Conservation (phyloP, 1,284 basidiomycete genomes). For the Vanrija sp. region DNA sequence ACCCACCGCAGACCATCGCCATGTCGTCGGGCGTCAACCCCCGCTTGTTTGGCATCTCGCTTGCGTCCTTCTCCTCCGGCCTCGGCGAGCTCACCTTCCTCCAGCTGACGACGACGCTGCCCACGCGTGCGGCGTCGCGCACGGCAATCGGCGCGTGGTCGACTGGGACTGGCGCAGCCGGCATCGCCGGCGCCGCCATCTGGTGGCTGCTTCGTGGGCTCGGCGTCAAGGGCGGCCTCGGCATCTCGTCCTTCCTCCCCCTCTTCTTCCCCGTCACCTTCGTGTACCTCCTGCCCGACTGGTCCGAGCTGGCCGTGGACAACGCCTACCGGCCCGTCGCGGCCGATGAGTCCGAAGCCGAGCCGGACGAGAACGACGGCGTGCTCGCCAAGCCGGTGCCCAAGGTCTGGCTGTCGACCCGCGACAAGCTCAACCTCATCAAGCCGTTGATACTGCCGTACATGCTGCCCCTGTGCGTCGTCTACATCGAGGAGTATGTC, state of each 20-base stretch:
- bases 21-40: conserved; percentile 64
- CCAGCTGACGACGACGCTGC: conserved; percentile 76
- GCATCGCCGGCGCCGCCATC: conserved; percentile 81
- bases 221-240: conserved; percentile 78
- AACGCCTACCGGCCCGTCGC: conserved; percentile 27
- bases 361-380: conserved; percentile 6
- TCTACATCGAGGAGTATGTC: conserved; percentile 78
- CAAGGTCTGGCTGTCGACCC: conserved; percentile 51
- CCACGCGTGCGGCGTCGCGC: conserved; percentile 28
- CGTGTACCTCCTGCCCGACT: conserved; percentile 65
- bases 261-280: conserved; percentile 70
- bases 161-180: conserved; percentile 90
- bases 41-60: conserved; percentile 76
- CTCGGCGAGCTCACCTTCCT: conserved; percentile 93
- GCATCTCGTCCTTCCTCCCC: conserved; percentile 69
- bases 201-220: conserved; percentile 92
- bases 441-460: conserved; percentile 69
- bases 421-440: conserved; percentile 73
- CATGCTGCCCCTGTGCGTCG: conserved; percentile 51
- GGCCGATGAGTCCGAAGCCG: conserved; percentile 23
- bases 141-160: conserved; percentile 67
- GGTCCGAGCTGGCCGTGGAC: conserved; percentile 11
- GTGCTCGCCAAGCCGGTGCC: background rate
- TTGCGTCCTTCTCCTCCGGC: conserved; percentile 88
- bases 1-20: conserved; percentile 65